phyloP scores from a whole-genome alignment of 2,329 filamentous ascomycete genomes.

The Neopestalotiopsis clavispora region DNA sequence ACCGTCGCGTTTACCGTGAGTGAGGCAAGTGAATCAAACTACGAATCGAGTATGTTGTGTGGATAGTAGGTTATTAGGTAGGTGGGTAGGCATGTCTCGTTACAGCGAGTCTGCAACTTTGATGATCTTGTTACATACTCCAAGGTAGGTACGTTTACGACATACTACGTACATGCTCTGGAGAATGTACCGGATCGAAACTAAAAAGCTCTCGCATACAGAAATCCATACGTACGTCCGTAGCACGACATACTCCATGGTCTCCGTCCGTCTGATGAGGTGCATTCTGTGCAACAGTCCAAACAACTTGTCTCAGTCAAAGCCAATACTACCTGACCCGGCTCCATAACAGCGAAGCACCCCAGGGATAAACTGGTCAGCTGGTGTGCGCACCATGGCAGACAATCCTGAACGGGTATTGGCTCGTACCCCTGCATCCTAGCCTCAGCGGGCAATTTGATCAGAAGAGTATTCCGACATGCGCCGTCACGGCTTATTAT shows the following conservation, averaged over 20 bases:
- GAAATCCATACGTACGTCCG: background rate
- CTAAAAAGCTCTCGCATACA: background rate
- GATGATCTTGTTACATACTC: background rate
- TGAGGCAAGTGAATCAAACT: background rate
- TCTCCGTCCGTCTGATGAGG: background rate
- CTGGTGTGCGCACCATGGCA: conserved; percentile 15
- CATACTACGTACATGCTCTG: background rate
- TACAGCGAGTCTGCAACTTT: background rate
- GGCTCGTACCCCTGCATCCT: conserved; percentile 16
- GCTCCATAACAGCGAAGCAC: background rate
- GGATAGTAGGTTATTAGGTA: background rate
- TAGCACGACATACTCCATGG: background rate
- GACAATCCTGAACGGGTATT: conserved; percentile 5
- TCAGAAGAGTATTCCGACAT: background rate
- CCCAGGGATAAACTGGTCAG: conserved; percentile 17
- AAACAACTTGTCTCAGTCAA: background rate
- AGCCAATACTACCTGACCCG: background rate
- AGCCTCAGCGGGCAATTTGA: conserved; percentile 9
- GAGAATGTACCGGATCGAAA: background rate
- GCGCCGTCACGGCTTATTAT: background rate
- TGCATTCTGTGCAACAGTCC: background rate
- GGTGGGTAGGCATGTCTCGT: background rate
- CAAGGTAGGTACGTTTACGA: background rate
- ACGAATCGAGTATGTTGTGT: background rate
- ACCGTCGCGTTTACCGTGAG: background rate